phyloP scores from a whole-genome alignment of 768 basidiomycete genomes.

The Russula dissimulans region DNA sequence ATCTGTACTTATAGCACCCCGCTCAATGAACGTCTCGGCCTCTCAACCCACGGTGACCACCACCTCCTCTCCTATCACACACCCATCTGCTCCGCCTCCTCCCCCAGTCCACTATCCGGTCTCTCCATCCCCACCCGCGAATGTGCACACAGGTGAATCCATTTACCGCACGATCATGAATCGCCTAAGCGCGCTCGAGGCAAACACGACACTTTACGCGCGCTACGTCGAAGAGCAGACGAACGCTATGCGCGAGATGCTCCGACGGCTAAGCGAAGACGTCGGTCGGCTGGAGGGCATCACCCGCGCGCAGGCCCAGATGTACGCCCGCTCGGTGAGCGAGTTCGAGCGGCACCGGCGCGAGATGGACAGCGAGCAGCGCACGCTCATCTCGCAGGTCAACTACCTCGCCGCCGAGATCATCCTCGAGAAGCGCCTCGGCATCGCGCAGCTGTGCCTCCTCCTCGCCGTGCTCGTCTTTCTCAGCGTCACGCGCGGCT shows the following conservation, averaged over 20 bases:
- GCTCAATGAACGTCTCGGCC: not conserved
- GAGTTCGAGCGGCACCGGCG: conserved; percentile 64
- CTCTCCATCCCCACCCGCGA: conserved; percentile 18
- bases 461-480: conserved; percentile 78
- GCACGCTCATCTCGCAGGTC: conserved; percentile 57
- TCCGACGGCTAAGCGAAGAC: conserved; percentile 68
- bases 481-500: conserved; percentile 78
- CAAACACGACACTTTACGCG: conserved; percentile 76
- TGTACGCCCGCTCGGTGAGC: conserved; percentile 49
- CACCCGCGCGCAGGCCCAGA: conserved; percentile 59
- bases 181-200: conserved; percentile 74
- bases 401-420: conserved; percentile 80
- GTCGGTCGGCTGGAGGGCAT: conserved; percentile 68
- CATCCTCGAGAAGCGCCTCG: conserved; percentile 78
- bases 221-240: conserved; percentile 89
- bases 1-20: conserved; percentile 12
- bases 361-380: conserved; percentile 61
- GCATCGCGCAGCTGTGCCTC: conserved; percentile 79
- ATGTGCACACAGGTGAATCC: conserved; percentile 50
- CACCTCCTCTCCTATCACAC: conserved; percentile 12
- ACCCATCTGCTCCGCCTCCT: not conserved
- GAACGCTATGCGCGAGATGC: conserved; percentile 58
- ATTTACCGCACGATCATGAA: conserved; percentile 97
- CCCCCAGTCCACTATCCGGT: not conserved
- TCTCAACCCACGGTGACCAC: not conserved